Conservation (phyloP, 768 basidiomycete species). For the Jaapia argillacea region DNA sequence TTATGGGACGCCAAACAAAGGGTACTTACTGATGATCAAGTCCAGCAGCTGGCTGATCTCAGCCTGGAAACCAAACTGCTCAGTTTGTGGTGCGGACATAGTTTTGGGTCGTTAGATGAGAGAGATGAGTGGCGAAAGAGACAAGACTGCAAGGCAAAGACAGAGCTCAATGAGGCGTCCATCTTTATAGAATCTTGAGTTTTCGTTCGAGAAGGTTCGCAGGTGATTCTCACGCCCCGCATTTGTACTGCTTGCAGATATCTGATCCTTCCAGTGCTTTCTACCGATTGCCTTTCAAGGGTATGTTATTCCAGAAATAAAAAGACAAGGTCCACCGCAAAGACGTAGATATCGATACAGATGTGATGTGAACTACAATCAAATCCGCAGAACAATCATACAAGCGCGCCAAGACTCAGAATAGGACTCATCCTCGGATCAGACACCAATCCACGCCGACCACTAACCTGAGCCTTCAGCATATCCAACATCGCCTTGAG, state of each 20-base stretch:
- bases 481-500: conserved; percentile 63
- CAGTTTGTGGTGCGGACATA: conserved; percentile 52
- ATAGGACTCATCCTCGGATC: too few relatives aligned
- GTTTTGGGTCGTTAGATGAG: conserved; percentile 28
- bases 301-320: too few relatives aligned
- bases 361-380: too few relatives aligned
- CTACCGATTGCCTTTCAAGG: conserved; percentile 10
- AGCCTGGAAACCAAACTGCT: conserved; percentile 95
- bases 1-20: conserved; percentile 3
- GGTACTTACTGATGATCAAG: conserved; percentile 87
- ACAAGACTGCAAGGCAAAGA: conserved; percentile 10
- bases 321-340: too few relatives aligned
- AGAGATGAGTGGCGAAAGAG: conserved; percentile 8
- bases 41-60: conserved; percentile 99
- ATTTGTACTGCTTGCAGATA: too few relatives aligned
- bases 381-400: too few relatives aligned
- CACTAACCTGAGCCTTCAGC: conserved; percentile 46
- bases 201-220: conserved; percentile 12
- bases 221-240: background rate
- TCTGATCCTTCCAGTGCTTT: conserved; percentile 23
- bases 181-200: conserved; percentile 3
- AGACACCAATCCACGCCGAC: conserved; percentile 32
- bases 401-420: too few relatives aligned
- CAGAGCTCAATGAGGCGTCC: background rate
- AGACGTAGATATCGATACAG: too few relatives aligned